These are phyloP conservation scores for Polyporus tsugae DNA, from an alignment of 1,284 basidiomycete species.

Conservation along the genomic window DNA sequence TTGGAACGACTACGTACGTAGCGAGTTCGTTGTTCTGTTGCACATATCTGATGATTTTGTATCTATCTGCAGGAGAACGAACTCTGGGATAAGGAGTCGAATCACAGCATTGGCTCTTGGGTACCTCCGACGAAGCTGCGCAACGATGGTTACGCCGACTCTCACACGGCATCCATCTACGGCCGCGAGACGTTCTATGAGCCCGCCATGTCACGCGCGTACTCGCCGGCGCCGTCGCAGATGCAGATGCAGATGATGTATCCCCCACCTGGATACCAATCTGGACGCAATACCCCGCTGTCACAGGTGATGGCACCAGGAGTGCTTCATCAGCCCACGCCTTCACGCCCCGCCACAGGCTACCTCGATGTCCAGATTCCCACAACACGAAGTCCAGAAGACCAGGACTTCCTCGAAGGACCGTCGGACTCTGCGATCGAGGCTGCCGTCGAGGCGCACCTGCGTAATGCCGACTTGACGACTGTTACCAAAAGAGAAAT, in stretches of 20 bases:
- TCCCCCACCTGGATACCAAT: slow-evolving; percentile 72
- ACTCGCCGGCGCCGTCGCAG: slow-evolving; percentile 77
- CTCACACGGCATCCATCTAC: slow-evolving; percentile 77
- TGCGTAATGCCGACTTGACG: slow-evolving; percentile 84
- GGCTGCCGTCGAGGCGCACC: slow-evolving; percentile 72
- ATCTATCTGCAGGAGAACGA: slow-evolving; percentile 78
- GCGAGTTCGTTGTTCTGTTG: not conserved
- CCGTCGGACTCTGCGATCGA: slow-evolving; percentile 80
- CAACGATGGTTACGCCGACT: slow-evolving; percentile 77
- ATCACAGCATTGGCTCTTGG: slow-evolving; percentile 90
- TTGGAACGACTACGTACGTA: slow-evolving; percentile 90
- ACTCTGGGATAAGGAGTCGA: slow-evolving; percentile 96
- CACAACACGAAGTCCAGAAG: slow-evolving; percentile 58
- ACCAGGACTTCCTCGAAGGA: slow-evolving; percentile 52
- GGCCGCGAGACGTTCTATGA: slow-evolving; percentile 87
- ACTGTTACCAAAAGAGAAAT: slow-evolving; percentile 91
- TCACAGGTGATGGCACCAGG: slow-evolving; percentile 35
- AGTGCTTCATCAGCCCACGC: slow-evolving; percentile 56
- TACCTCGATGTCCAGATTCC: slow-evolving; percentile 79
- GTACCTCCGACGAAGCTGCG: slow-evolving; percentile 74
- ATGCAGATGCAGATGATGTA: slow-evolving; percentile 50
- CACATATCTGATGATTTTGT: not conserved
- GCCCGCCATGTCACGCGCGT: slow-evolving; percentile 57
- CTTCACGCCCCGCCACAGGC: slow-evolving; percentile 74
- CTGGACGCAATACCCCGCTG: slow-evolving; percentile 79